Evolutionary conservation across 345 rosid genomes (phyloP).

Genomic region (Xanthoceras sorbifolium): DNA sequence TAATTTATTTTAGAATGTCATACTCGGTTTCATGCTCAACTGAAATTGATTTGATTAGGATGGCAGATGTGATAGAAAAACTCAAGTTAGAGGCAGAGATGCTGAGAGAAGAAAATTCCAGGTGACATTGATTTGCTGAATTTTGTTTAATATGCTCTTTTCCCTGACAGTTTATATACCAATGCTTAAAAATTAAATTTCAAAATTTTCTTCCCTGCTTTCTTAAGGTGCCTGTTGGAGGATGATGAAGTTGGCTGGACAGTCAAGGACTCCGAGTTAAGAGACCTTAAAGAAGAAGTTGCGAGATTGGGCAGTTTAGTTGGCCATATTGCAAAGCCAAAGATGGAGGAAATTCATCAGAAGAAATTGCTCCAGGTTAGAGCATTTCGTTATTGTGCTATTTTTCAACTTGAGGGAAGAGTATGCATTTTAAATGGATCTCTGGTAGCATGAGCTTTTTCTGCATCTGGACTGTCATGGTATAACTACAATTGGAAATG

Average conservation of each 20-base stretch:
- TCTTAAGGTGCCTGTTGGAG: slow-evolving; percentile 43
- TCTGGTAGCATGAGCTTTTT: background rate
- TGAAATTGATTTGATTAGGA: slow-evolving; percentile 36
- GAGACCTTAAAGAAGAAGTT: slow-evolving; percentile 70
- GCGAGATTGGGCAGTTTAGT: slow-evolving; percentile 53
- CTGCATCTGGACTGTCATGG: background rate
- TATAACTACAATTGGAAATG: background rate
- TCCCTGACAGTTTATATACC: slow-evolving; percentile 1
- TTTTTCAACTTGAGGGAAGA: background rate
- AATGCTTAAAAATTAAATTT: slow-evolving; percentile 1
- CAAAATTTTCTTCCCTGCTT: slow-evolving; percentile 20
- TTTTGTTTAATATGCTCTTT: slow-evolving; percentile 12
- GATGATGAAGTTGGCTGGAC: slow-evolving; percentile 51
- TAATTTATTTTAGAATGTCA: background rate
- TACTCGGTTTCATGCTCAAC: background rate
- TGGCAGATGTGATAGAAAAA: slow-evolving; percentile 60
- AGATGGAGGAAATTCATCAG: slow-evolving; percentile 41
- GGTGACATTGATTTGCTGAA: slow-evolving; percentile 35
- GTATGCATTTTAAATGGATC: background rate
- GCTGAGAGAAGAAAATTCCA: slow-evolving; percentile 55
- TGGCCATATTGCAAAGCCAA: slow-evolving; percentile 63
- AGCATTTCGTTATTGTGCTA: background rate
- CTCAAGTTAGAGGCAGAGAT: slow-evolving; percentile 61
- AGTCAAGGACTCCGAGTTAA: slow-evolving; percentile 61
- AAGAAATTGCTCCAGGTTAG: slow-evolving; percentile 46